Percentiles rank a stretch among this genome's conserved stretches.
Evolutionary conservation across 495 filamentous ascomycete species (phyloP).

Genomic region (Aspergillus sclerotiicarbonarius): DNA sequence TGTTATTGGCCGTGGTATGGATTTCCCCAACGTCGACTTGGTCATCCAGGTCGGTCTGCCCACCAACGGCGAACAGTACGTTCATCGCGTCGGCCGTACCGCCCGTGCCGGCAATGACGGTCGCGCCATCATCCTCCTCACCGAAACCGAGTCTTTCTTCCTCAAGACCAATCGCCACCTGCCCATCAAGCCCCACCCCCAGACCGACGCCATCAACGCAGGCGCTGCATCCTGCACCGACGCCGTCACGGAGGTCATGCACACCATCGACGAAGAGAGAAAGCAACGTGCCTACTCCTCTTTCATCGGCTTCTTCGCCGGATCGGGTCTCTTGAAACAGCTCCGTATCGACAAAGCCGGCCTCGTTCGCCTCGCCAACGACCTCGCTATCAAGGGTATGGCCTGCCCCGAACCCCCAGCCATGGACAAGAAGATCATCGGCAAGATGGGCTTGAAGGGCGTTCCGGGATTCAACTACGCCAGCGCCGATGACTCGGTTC

Average conservation of each 20-base stretch:
- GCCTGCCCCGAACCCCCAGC: slow-evolving; percentile 43
- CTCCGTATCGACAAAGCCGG: slow-evolving; percentile 39
- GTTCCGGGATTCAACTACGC: slow-evolving; percentile 45
- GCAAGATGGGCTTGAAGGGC: slow-evolving; percentile 52
- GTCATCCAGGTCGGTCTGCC: slow-evolving; percentile 84
- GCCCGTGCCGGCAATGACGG: slow-evolving; percentile 66
- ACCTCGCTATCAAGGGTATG: slow-evolving; percentile 44
- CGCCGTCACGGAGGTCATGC: slow-evolving; percentile 34
- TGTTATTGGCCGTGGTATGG: slow-evolving; percentile 78
- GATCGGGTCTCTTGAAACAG: slow-evolving; percentile 36
- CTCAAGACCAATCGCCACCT: slow-evolving; percentile 50
- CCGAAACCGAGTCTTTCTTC: slow-evolving; percentile 60
- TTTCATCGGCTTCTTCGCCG: slow-evolving; percentile 51
- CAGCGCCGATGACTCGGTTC: slow-evolving; percentile 18
- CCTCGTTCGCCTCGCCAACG: slow-evolving; percentile 46
- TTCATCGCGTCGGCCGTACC: slow-evolving; percentile 80
- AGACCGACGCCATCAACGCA: slow-evolving; percentile 35
- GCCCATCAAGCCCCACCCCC: slow-evolving; percentile 53
- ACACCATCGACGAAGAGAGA: slow-evolving; percentile 41
- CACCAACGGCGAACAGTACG: slow-evolving; percentile 71
- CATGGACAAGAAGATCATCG: slow-evolving; percentile 46
- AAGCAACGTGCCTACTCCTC: slow-evolving; percentile 58
- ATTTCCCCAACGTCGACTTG: slow-evolving; percentile 90
- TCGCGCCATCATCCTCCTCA: slow-evolving; percentile 64
- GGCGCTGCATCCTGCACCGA: slow-evolving; percentile 21